Evolutionary conservation across 805 yeast genomes (phyloP).

Genomic region (Candida dendrica): DNA sequence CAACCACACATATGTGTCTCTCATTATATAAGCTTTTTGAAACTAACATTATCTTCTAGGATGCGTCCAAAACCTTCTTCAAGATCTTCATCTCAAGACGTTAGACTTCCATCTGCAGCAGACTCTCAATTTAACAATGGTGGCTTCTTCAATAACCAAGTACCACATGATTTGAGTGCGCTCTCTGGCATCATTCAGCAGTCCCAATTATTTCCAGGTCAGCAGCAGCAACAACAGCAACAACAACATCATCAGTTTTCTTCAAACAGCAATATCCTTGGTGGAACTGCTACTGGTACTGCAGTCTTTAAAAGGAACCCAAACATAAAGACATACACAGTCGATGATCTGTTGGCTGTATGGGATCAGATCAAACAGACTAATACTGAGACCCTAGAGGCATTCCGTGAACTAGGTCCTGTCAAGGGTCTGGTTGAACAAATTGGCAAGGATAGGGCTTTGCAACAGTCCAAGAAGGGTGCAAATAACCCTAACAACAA

Average conservation of each 20-base stretch:
- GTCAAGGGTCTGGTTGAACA: background rate
- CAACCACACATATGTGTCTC: too few species aligned
- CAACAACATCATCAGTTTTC: too few species aligned
- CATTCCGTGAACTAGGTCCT: background rate
- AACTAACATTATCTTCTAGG: conserved; percentile 15
- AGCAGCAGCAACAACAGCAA: background rate
- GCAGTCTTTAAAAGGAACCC: background rate
- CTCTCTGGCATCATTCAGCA: background rate
- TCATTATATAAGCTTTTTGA: too few species aligned
- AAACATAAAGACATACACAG: conserved; percentile 1
- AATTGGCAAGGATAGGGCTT: background rate
- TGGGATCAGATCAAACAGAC: background rate
- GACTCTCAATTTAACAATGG: background rate
- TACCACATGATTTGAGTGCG: background rate
- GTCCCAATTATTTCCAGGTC: background rate
- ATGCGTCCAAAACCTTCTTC: conserved; percentile 24
- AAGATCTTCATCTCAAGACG: conserved; percentile 6
- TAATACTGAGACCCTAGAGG: background rate
- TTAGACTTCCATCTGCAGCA: background rate
- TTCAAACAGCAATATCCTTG: too few species aligned
- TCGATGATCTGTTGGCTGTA: background rate
- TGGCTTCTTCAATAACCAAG: background rate
- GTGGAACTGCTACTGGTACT: too few species aligned
- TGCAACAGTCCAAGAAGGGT: background rate
- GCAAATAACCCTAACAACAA: background rate